A percentile compares a stretch with the other conserved stretches of the same genome.
phyloP scores from a whole-genome alignment of 1,284 basidiomycete species.

The Leccinum fuscescens region DNA sequence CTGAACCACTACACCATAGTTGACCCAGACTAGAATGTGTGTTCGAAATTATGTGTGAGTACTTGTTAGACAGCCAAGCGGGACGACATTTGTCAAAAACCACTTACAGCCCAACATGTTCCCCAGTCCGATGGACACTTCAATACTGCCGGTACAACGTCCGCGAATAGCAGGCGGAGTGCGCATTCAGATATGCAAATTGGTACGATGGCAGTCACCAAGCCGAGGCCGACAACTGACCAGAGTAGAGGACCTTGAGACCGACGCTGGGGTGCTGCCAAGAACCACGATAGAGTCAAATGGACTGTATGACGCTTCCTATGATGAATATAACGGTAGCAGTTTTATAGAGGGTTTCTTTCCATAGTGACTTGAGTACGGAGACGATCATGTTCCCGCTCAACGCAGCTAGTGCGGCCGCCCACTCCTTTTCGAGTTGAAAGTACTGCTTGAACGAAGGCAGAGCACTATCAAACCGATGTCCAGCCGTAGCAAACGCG shows the following conservation, averaged over 20 bases:
- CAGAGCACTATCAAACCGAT: conserved; percentile 49
- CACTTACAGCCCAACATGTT: conserved; percentile 49
- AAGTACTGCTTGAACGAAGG: conserved; percentile 48
- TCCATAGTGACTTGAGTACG: conserved; percentile 44
- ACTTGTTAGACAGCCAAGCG: conserved; percentile 3
- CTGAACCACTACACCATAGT: conserved; percentile 42
- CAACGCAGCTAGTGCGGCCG: conserved; percentile 36
- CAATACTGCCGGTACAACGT: conserved; percentile 54
- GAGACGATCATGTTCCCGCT: conserved; percentile 54
- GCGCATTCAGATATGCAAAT: conserved; percentile 59
- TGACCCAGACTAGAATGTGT: conserved; percentile 43
- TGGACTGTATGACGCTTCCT: conserved; percentile 51
- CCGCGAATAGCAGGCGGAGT: conserved; percentile 52
- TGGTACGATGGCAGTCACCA: conserved; percentile 54
- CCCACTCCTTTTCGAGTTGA: conserved; percentile 38
- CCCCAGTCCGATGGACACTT: conserved; percentile 50
- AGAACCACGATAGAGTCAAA: conserved; percentile 37
- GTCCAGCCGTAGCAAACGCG: conserved; percentile 41
- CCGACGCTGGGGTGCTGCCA: conserved; percentile 38
- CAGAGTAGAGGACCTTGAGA: conserved; percentile 44
- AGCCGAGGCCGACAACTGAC: conserved; percentile 50
- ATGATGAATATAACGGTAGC: conserved; percentile 53
- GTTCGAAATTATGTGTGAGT: too few species aligned
- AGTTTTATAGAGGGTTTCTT: conserved; percentile 45
- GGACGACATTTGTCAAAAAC: conserved; percentile 1